phyloP scores from a whole-genome alignment of 2,329 filamentous ascomycete species.

The Aureobasidium mangrovei region DNA sequence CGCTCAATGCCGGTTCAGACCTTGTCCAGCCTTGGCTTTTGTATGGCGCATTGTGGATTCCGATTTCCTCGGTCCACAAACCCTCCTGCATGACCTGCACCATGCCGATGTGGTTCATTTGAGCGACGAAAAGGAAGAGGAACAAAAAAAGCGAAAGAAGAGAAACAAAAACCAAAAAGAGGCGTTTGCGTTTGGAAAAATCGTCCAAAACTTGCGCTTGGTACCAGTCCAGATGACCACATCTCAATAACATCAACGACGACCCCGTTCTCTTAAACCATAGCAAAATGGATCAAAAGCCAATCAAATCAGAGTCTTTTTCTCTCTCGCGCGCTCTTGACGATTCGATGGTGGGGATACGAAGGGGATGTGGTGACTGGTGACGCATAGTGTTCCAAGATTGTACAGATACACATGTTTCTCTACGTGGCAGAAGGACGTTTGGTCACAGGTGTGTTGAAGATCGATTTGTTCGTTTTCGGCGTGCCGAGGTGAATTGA shows the following conservation, averaged over 20 bases:
- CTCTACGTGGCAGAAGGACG: background rate
- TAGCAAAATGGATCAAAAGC: background rate
- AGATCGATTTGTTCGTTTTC: background rate
- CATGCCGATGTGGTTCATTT: too few species aligned
- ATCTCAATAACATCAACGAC: background rate
- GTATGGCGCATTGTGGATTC: background rate
- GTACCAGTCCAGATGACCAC: background rate
- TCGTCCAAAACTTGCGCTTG: background rate
- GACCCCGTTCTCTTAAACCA: too few species aligned
- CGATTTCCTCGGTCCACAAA: background rate
- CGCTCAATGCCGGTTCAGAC: background rate
- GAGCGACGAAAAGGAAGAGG: background rate
- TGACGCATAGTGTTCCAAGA: conserved; percentile 1
- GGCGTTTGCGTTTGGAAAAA: background rate
- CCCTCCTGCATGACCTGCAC: background rate
- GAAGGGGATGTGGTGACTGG: background rate
- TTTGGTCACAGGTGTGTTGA: background rate
- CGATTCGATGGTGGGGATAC: background rate
- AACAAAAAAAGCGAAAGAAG: background rate
- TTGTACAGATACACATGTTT: background rate
- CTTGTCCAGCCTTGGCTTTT: background rate
- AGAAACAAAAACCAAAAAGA: background rate
- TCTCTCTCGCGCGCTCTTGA: background rate
- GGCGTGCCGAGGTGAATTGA: background rate
- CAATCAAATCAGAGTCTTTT: background rate